Evolutionary conservation across 108 stramenopile genomes (phyloP).

Genomic region (Fistulifera pelliculosa): DNA sequence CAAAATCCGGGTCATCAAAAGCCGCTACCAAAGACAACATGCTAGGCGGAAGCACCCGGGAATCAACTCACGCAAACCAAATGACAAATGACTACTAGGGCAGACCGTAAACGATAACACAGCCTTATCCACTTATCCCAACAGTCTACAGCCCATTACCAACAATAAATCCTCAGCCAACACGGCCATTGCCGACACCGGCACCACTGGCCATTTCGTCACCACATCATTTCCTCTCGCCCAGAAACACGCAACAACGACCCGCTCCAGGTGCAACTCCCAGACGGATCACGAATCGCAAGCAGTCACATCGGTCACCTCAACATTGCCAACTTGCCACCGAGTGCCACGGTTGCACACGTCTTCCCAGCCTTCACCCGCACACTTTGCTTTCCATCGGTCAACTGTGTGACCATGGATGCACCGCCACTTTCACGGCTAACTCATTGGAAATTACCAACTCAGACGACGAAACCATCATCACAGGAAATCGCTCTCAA

Average conservation of each 20-base stretch:
- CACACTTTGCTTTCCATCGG: background rate
- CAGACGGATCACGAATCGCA: no score
- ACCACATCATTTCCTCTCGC: background rate
- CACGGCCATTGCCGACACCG: slow-evolving; percentile 13
- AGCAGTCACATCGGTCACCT: no score
- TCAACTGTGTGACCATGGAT: background rate
- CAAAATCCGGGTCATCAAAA: no score
- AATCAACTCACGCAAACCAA: no score
- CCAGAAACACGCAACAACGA: background rate
- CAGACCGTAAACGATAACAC: no score
- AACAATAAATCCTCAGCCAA: slow-evolving; percentile 1
- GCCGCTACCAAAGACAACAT: no score
- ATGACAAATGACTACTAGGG: no score
- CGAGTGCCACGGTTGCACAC: slow-evolving; percentile 3
- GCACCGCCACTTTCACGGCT: background rate
- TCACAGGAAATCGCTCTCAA: background rate
- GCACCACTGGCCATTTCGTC: slow-evolving; percentile 10
- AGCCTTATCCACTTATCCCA: no score
- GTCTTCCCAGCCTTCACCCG: background rate
- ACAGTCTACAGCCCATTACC: no score
- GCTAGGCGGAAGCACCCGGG: no score
- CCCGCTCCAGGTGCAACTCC: no score
- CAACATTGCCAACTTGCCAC: no score
- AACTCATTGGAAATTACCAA: background rate
- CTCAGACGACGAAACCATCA: background rate